Conservation (phyloP, 2,329 filamentous ascomycete genomes). For the Neoarthrinium moseri region DNA sequence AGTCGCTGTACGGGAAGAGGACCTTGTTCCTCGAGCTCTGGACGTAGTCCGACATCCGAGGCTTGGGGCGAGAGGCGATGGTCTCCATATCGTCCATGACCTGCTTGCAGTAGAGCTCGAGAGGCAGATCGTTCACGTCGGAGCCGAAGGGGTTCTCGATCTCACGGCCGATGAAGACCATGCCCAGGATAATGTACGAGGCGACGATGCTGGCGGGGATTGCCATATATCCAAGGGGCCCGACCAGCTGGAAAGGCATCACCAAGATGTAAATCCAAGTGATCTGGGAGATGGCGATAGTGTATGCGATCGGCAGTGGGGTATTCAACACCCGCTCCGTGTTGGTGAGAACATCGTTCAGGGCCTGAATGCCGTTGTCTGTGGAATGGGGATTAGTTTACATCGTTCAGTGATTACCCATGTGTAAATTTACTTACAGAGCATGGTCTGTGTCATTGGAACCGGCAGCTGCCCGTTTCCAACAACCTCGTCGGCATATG, state of each 20-base stretch:
- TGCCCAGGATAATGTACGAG: constrained; percentile 80
- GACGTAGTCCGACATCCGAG: constrained; percentile 50
- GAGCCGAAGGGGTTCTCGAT: constrained; percentile 84
- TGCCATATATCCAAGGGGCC: constrained; percentile 65
- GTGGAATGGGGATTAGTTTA: constrained; percentile 28
- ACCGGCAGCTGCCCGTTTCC: constrained; percentile 53
- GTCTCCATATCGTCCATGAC: constrained; percentile 73
- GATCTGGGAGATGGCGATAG: constrained; percentile 81
- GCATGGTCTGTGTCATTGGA: constrained; percentile 58
- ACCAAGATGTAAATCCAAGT: constrained; percentile 81
- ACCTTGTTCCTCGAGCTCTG: constrained; percentile 44
- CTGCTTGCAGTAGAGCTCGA: constrained; percentile 75
- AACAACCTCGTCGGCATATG: constrained; percentile 63
- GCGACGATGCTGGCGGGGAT: constrained; percentile 73
- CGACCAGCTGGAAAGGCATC: constrained; percentile 77
- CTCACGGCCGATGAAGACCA: constrained; percentile 72
- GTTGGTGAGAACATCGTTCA: constrained; percentile 72
- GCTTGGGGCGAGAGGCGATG: constrained; percentile 58
- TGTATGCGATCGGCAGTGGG: constrained; percentile 78
- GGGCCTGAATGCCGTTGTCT: constrained; percentile 58
- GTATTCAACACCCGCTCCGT: constrained; percentile 80
- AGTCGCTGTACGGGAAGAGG: constrained; percentile 44
- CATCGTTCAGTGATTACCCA: constrained; percentile 16
- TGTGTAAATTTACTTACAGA: constrained; percentile 35
- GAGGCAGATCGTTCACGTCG: constrained; percentile 78